A percentile compares a stretch with the other conserved stretches of the same genome.
phyloP scores from a whole-genome alignment of 2,329 filamentous ascomycete species.

The Ilyonectria destructans region DNA sequence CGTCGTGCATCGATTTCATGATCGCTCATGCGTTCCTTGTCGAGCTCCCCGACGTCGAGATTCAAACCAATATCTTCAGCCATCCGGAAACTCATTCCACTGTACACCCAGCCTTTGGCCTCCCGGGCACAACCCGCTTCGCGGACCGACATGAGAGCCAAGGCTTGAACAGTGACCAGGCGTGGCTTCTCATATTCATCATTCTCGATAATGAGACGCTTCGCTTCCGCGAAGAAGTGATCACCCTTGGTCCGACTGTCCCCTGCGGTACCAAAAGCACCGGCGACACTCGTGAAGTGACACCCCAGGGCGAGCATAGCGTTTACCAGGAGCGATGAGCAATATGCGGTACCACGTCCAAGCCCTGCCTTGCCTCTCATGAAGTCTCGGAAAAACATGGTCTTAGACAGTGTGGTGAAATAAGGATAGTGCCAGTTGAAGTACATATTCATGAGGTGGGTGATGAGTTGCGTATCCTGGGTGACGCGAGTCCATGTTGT shows the following conservation, averaged over 20 bases:
- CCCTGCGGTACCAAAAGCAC: slow-evolving; percentile 79
- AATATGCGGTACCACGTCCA: slow-evolving; percentile 78
- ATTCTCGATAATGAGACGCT: slow-evolving; percentile 89
- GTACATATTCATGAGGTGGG: slow-evolving; percentile 96
- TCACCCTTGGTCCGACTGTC: slow-evolving; percentile 92
- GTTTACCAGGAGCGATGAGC: slow-evolving; percentile 92
- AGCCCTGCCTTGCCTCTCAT: slow-evolving; percentile 76
- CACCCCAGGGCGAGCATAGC: slow-evolving; percentile 94
- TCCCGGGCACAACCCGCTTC: slow-evolving; percentile 96
- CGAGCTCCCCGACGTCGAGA: slow-evolving; percentile 81
- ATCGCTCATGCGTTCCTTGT: slow-evolving; percentile 76
- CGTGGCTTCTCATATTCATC: slow-evolving; percentile 94
- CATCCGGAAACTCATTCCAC: slow-evolving; percentile 98
- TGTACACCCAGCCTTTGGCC: slow-evolving; percentile 98
- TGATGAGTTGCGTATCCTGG: slow-evolving; percentile 82
- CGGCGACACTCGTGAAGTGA: slow-evolving; percentile 87
- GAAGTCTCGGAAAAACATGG: slow-evolving; percentile 90
- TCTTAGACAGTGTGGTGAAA: slow-evolving; percentile 92
- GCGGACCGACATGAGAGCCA: slow-evolving; percentile 95
- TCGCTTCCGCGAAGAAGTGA: slow-evolving; percentile 96
- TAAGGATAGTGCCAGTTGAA: slow-evolving; percentile 99
- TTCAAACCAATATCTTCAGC: slow-evolving; percentile 94
- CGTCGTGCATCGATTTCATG: slow-evolving; percentile 90
- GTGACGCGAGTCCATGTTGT: slow-evolving; percentile 93
- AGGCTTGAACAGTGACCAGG: slow-evolving; percentile 91